Evolutionary conservation across 805 yeast species (phyloP), one percentile per base, ranked within the genome.

Genomic region (Starmera quercuum): DNA sequence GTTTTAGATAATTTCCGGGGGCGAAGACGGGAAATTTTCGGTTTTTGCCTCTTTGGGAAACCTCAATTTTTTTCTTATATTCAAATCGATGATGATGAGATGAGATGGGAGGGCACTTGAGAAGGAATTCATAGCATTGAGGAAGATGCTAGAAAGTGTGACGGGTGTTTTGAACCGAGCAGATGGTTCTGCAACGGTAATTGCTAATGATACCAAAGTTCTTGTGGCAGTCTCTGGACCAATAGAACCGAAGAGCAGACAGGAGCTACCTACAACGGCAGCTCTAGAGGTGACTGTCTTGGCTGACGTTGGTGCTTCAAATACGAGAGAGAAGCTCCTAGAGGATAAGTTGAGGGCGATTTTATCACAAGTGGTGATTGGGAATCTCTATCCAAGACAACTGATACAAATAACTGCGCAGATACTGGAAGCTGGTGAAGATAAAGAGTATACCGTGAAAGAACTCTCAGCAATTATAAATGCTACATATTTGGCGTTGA

Each of bases 201-300:
- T 59, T 12, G 53, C 60, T n/a, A 74, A 71, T 2, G 54, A 55
- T 13, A 73, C 82, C 1, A 71, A 71, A 36, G 77, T 83, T 3
- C 58, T 88, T 3, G 75, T 80, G 28, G 77, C 95, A 0, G 88
- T 90, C 1, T 72, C 88, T 1, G 98, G 98, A 0, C 98, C 98
- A 0, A 71, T 90, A 20, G 97, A 90, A 49, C 78, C 85, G 9
- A 81, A 79, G 53, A 58, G 75, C 11, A 72, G 90, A 45, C 95
- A 87, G 51, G 97, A 90, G 53, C 56, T 78, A 22, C 95, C 97
- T 9, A 78, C 83, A 12, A 64, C 68, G 29, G 80, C 90, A 12
- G 77, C 84, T 13, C 54, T 92, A 13, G 96, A 87, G 54, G 70
- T 92, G 7, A 71, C 75, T 15, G 77, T 88, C 3, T 65, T 87